phyloP scores from a whole-genome alignment of 225 moss, liverwort and hornwort species.

The Marchantia polymorpha region DNA sequence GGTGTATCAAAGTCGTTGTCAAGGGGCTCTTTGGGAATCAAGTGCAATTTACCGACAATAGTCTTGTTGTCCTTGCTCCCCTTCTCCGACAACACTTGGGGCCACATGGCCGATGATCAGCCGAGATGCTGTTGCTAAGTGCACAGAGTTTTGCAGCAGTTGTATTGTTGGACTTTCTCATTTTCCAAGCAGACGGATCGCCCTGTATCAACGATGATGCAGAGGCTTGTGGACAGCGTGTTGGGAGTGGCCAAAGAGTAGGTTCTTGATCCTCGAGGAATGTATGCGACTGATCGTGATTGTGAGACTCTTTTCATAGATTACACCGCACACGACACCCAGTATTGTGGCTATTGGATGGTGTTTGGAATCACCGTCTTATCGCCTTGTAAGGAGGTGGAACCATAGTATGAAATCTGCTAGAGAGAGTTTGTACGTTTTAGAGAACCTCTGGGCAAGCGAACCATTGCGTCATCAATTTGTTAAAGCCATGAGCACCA shows the following conservation, averaged over 20 bases:
- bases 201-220: conserved; percentile 46
- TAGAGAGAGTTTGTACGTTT: neutral
- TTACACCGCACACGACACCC: neutral
- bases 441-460: neutral
- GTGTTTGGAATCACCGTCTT: neutral
- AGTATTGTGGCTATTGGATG: neutral
- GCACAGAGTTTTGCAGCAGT: neutral
- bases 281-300: neutral
- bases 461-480: too few relatives aligned
- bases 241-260: conserved; percentile 93
- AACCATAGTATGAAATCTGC: neutral
- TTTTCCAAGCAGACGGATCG: neutral
- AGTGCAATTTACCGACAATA: neutral
- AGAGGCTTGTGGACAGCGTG: conserved; percentile 70
- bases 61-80: neutral
- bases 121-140: conserved; percentile 13
- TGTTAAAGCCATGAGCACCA: neutral
- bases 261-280: conserved; percentile 22
- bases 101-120: conserved; percentile 13
- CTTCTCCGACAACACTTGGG: neutral
- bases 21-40: neutral
- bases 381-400: neutral
- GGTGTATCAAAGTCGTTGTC: neutral
- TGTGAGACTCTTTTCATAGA: neutral
- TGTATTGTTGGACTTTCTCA: neutral